Evolutionary conservation across 371 early-diverging fungal genomes (phyloP).

Genomic region (Thermomucor indicae-seudaticae): DNA sequence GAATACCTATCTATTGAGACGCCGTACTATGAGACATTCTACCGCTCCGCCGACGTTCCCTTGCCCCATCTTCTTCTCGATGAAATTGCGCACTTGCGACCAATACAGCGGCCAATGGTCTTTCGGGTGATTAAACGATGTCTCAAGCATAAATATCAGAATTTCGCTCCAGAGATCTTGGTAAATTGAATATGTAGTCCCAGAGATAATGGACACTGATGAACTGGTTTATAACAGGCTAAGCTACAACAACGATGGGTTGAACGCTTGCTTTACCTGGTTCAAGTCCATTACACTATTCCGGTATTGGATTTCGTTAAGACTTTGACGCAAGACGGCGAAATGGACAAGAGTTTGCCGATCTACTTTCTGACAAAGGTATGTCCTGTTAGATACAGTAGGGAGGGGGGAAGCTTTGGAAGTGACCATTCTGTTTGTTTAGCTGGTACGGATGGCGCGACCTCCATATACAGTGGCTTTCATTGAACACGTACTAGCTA

Average conservation of each 20-base stretch:
- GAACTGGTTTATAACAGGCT: conserved; percentile 32
- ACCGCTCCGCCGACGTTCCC: conserved; percentile 45
- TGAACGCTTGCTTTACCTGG: conserved; percentile 61
- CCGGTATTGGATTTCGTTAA: conserved; percentile 57
- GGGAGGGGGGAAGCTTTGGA: too few species aligned
- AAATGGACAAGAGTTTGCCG: conserved; percentile 57
- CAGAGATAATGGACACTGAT: background rate
- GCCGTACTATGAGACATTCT: background rate
- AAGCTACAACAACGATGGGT: conserved; percentile 59
- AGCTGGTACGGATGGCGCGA: conserved; percentile 24
- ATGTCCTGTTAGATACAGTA: too few species aligned
- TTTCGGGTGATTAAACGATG: conserved; percentile 51
- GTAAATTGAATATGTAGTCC: conserved; percentile 14
- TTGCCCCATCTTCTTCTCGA: conserved; percentile 59
- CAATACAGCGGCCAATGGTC: conserved; percentile 57
- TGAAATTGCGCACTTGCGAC: conserved; percentile 65
- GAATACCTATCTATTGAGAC: background rate
- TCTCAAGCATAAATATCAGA: conserved; percentile 22
- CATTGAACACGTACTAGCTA: conserved; percentile 42
- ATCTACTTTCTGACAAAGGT: conserved; percentile 53
- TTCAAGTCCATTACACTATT: conserved; percentile 54
- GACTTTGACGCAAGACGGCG: conserved; percentile 35
- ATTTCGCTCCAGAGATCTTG: conserved; percentile 55
- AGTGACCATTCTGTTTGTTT: too few species aligned
- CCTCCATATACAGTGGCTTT: conserved; percentile 46